Conservation (phyloP, 2,329 filamentous ascomycete genomes). For the Corniculantispora saksenae region DNA sequence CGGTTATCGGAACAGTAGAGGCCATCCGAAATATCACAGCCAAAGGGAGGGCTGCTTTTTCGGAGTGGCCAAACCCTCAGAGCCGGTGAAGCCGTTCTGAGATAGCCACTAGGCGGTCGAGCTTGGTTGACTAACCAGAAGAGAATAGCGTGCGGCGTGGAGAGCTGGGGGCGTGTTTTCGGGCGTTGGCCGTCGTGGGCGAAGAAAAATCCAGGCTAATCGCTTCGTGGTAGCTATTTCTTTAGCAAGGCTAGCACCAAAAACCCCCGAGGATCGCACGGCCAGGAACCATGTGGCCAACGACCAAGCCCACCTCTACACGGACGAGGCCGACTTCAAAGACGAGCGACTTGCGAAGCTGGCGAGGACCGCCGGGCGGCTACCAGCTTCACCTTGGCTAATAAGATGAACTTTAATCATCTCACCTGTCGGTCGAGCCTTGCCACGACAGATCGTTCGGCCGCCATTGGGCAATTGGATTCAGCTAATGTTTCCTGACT, state of each 20-base stretch:
- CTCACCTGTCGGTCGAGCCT: not conserved
- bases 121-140: not conserved
- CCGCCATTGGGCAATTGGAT: too few species aligned
- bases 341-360: not conserved
- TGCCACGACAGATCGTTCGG: not conserved
- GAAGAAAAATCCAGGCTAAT: constrained; percentile 8
- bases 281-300: not conserved
- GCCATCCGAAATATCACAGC: not conserved
- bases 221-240: constrained; percentile 5
- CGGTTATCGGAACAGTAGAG: not conserved
- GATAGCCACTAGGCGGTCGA: not conserved
- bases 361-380: not conserved
- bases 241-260: not conserved
- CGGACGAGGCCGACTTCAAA: not conserved
- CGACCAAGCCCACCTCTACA: not conserved
- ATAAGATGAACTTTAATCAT: not conserved
- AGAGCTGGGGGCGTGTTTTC: not conserved
- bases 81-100: constrained; percentile 11
- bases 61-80: constrained; percentile 1
- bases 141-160: not conserved
- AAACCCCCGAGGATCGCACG: not conserved
- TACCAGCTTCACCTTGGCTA: not conserved
- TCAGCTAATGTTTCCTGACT: not conserved
- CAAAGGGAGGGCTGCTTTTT: not conserved
- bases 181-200: not conserved